A percentile compares a stretch with the other conserved stretches of the same genome.
These are phyloP conservation scores for Pythium dissotocum DNA, from an alignment of 352 stramenopile species.

Conservation along the genomic window DNA sequence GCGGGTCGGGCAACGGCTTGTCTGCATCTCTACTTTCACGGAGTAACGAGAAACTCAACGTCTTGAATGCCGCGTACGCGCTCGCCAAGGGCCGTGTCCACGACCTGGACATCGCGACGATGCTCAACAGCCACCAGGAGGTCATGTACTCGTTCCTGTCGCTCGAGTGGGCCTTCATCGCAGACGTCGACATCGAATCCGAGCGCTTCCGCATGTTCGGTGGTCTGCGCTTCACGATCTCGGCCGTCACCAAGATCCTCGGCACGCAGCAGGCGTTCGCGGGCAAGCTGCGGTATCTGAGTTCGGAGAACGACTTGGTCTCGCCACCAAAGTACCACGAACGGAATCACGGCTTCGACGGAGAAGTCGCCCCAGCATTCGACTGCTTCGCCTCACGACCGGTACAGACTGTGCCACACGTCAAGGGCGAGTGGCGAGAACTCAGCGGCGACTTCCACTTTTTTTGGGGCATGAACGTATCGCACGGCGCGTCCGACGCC, in stretches of 20 bases:
- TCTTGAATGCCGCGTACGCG: slow-evolving; percentile 59
- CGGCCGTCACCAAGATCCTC: slow-evolving; percentile 37
- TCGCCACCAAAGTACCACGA: slow-evolving; percentile 29
- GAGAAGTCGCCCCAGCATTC: slow-evolving; percentile 26
- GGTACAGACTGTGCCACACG: slow-evolving; percentile 21
- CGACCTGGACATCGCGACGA: slow-evolving; percentile 66
- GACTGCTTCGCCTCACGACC: slow-evolving; percentile 28
- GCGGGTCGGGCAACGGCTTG: slow-evolving; percentile 68
- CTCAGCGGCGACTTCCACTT: slow-evolving; percentile 36
- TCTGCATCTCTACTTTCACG: slow-evolving; percentile 51
- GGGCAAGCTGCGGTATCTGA: slow-evolving; percentile 34
- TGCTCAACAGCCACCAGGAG: slow-evolving; percentile 45
- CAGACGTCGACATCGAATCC: slow-evolving; percentile 57
- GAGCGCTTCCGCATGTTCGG: slow-evolving; percentile 51
- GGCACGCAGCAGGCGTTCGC: slow-evolving; percentile 24
- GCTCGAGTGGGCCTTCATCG: slow-evolving; percentile 79
- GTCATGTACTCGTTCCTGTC: slow-evolving; percentile 80
- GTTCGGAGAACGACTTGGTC: slow-evolving; percentile 24
- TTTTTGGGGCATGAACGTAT: slow-evolving; percentile 48
- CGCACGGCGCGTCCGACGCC: slow-evolving; percentile 32
- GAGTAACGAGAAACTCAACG: slow-evolving; percentile 46
- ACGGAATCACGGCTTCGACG: slow-evolving; percentile 29
- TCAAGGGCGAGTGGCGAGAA: slow-evolving; percentile 34
- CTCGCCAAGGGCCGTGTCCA: slow-evolving; percentile 64
- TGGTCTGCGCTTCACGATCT: slow-evolving; percentile 43